A percentile compares a stretch with the other conserved stretches of the same genome.
Conservation (phyloP, 495 filamentous ascomycete species). For the Poronia punctata region DNA sequence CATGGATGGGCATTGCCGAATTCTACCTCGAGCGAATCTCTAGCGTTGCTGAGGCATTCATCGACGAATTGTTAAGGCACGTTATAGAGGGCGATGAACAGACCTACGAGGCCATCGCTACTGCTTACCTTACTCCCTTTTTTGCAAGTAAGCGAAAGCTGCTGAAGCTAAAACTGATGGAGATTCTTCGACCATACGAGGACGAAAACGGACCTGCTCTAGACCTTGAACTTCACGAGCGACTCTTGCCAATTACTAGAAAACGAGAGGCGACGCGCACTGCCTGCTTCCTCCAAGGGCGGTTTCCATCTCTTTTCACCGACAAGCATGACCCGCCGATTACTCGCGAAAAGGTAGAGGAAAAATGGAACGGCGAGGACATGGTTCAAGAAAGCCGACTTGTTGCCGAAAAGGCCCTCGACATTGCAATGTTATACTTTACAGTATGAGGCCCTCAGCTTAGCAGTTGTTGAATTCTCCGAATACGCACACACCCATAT, state of each 20-base stretch:
- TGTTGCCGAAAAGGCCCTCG: neutral
- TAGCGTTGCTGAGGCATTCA: constrained; percentile 9
- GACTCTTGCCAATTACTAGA: neutral
- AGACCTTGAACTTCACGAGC: neutral
- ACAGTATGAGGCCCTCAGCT: neutral
- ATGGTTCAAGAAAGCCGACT: neutral
- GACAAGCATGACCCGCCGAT: neutral
- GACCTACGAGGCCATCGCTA: neutral
- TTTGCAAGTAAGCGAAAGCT: neutral
- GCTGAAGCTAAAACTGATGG: neutral
- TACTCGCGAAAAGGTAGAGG: neutral
- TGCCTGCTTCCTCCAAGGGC: neutral
- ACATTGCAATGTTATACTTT: constrained; percentile 1
- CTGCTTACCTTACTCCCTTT: neutral
- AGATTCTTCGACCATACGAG: neutral
- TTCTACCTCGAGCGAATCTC: constrained; percentile 10
- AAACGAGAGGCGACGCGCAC: neutral
- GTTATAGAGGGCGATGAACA: constrained; percentile 13
- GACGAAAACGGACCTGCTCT: neutral
- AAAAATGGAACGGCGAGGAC: neutral
- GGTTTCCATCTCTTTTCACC: neutral
- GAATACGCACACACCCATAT: neutral
- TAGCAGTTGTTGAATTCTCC: neutral
- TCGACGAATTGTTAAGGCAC: constrained; percentile 12
- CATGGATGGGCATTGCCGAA: constrained; percentile 18